phyloP scores from a whole-genome alignment of 306 rosid species.

The Rosa lucieae region DNA sequence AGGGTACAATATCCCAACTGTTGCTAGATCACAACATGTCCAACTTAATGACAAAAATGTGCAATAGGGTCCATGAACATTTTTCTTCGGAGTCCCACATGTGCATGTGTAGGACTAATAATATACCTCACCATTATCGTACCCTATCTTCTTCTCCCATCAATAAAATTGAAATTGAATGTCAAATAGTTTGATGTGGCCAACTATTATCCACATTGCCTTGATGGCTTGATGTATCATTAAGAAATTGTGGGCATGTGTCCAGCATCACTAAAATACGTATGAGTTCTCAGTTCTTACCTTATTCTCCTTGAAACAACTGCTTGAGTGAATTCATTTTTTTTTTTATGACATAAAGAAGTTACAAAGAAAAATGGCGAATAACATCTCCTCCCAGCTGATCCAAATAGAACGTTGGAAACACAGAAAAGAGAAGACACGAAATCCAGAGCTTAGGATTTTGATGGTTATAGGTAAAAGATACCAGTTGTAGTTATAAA shows the following conservation, averaged over 20 bases:
- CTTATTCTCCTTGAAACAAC: neutral
- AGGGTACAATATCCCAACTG: slow-evolving; percentile 14
- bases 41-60: slow-evolving; percentile 34
- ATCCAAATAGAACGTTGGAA: too few species aligned
- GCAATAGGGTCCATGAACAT: neutral
- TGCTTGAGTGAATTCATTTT: neutral
- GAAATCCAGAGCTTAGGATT: too few species aligned
- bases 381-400: too few species aligned
- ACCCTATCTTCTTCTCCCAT: neutral
- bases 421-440: too few species aligned
- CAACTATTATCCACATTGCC: neutral
- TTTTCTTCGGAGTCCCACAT: slow-evolving; percentile 15
- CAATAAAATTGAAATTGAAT: neutral
- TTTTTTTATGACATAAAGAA: too few species aligned
- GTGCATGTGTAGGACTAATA: slow-evolving; percentile 7
- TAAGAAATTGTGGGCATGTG: neutral
- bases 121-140: slow-evolving; percentile 2
- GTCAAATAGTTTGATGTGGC: neutral
- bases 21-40: slow-evolving; percentile 24
- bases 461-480: too few species aligned
- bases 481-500: too few species aligned
- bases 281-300: neutral
- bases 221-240: neutral
- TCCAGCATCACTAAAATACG: neutral
- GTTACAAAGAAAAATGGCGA: too few species aligned